These are phyloP conservation scores for Raffaelea arxii DNA, from an alignment of 2,329 filamentous ascomycete species.

Conservation along the genomic window DNA sequence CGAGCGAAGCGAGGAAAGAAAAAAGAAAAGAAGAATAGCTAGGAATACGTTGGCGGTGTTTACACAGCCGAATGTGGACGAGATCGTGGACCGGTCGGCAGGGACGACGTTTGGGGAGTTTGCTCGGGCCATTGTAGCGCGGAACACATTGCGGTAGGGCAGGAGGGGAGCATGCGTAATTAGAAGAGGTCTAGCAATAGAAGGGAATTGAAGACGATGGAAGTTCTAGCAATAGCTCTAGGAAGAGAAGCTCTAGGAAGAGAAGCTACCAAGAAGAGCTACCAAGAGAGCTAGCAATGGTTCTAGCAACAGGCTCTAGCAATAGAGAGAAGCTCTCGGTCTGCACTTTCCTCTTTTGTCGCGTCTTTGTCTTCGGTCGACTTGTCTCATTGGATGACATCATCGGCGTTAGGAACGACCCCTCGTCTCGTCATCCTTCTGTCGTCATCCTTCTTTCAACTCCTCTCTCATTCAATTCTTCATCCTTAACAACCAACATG, in stretches of 20 bases:
- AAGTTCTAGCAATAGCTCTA: no score
- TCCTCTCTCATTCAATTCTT: no score
- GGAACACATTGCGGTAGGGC: constrained; percentile 42
- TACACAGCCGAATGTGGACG: constrained; percentile 86
- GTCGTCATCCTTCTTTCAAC: not conserved
- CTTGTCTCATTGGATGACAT: not conserved
- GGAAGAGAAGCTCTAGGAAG: no score
- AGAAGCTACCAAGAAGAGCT: no score
- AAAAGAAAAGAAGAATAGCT: constrained; percentile 39
- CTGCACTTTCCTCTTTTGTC: no score
- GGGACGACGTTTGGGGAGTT: constrained; percentile 67
- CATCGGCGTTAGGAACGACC: not conserved
- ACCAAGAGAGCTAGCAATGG: no score
- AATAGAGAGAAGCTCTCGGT: no score
- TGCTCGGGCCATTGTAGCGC: constrained; percentile 51
- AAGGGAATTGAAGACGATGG: no score
- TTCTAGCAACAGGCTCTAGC: no score
- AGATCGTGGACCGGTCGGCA: constrained; percentile 61
- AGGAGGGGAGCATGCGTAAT: not conserved
- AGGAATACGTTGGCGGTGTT: constrained; percentile 92
- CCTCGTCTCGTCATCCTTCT: not conserved
- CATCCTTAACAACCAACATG: constrained; percentile 35
- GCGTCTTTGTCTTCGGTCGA: no score
- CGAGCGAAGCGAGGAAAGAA: not conserved
- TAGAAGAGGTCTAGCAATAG: no score